These are phyloP conservation scores for Stylonectria norvegica DNA, from an alignment of 2,329 filamentous ascomycete genomes.

Conservation along the genomic window DNA sequence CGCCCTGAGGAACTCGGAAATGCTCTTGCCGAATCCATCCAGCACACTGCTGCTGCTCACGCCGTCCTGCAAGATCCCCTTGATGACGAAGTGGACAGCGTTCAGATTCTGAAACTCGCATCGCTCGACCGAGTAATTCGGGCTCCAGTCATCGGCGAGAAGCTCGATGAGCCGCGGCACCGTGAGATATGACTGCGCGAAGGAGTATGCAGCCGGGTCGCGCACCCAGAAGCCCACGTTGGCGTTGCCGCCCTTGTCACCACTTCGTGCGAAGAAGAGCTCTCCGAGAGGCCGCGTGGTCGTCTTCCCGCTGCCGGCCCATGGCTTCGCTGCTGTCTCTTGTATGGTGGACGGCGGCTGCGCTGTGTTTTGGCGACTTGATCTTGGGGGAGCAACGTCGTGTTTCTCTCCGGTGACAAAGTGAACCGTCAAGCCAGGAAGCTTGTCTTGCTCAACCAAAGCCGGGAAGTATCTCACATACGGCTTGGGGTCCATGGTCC, in stretches of 20 bases:
- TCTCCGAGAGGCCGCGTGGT: constrained; percentile 27
- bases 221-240: constrained; percentile 37
- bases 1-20: constrained; percentile 46
- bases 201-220: constrained; percentile 37
- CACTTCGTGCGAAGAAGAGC: constrained; percentile 30
- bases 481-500: constrained; percentile 33
- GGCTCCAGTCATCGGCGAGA: constrained; percentile 42
- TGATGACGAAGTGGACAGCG: constrained; percentile 45
- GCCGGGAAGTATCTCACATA: constrained; percentile 35
- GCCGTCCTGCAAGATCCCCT: constrained; percentile 41
- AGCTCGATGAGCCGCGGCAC: constrained; percentile 35
- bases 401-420: constrained; percentile 17
- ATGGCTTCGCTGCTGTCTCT: not conserved
- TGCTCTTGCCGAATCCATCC: constrained; percentile 50
- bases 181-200: constrained; percentile 39
- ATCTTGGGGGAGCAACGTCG: not conserved
- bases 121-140: constrained; percentile 39
- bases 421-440: constrained; percentile 18
- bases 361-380: not conserved
- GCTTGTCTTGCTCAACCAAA: constrained; percentile 13
- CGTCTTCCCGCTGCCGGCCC: not conserved
- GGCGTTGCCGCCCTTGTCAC: constrained; percentile 34
- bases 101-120: constrained; percentile 42
- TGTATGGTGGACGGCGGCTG: not conserved
- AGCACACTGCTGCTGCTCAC: constrained; percentile 47